These are phyloP conservation scores for Backusella parvicylindrica DNA, from an alignment of 192 early-diverging fungal genomes.

Conservation along the genomic window DNA sequence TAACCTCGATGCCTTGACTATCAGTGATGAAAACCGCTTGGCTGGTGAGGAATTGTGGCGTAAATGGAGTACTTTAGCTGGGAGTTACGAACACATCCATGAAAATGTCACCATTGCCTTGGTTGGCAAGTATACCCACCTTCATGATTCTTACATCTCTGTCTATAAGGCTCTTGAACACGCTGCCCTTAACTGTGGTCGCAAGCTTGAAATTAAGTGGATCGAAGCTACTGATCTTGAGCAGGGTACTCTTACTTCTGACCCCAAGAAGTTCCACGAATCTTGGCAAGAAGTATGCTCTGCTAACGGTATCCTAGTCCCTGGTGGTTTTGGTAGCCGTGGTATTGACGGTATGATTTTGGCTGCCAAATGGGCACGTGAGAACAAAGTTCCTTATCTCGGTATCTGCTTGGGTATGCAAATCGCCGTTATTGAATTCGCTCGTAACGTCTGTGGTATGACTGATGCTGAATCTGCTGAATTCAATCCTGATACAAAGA, in stretches of 20 bases:
- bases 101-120: slow-evolving; percentile 86
- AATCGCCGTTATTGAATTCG: slow-evolving; percentile 96
- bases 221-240: slow-evolving; percentile 95
- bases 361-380: slow-evolving; percentile 95
- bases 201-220: slow-evolving; percentile 85
- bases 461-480: slow-evolving; percentile 82
- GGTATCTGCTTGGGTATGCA: slow-evolving; percentile 98
- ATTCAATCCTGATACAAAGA: slow-evolving; percentile 66
- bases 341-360: slow-evolving; percentile 95
- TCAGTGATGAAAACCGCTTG: slow-evolving; percentile 47
- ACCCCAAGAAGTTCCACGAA: slow-evolving; percentile 94
- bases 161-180: slow-evolving; percentile 97
- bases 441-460: slow-evolving; percentile 86
- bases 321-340: slow-evolving; percentile 95
- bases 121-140: slow-evolving; percentile 95
- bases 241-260: slow-evolving; percentile 57
- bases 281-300: slow-evolving; percentile 87
- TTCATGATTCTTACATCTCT: slow-evolving; percentile 98
- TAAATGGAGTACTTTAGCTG: slow-evolving; percentile 67
- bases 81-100: slow-evolving; percentile 69
- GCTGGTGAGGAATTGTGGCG: slow-evolving; percentile 65
- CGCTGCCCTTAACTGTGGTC: slow-evolving; percentile 79
- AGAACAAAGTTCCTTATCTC: slow-evolving; percentile 95
- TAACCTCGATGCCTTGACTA: slow-evolving; percentile 56
- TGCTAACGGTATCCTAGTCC: slow-evolving; percentile 91